These are phyloP conservation scores for Stachybotrys chlorohalonatus DNA, from an alignment of 2,329 filamentous ascomycete genomes.

Conservation along the genomic window DNA sequence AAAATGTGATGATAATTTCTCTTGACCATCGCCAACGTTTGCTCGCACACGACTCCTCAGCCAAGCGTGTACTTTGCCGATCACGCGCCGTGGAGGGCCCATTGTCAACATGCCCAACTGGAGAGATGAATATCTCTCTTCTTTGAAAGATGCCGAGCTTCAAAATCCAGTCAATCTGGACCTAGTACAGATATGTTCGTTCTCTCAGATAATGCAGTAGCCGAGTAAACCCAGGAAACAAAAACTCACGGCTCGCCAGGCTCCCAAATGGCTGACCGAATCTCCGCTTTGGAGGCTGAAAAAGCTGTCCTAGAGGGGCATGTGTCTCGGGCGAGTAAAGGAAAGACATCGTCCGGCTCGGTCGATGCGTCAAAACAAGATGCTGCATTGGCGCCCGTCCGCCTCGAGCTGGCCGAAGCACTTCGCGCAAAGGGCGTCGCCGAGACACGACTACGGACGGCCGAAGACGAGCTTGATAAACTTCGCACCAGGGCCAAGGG, in stretches of 20 bases:
- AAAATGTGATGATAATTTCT: too few relatives aligned
- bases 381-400: constrained; percentile 38
- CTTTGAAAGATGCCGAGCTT: constrained; percentile 62
- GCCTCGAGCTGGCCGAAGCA: constrained; percentile 65
- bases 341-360: constrained; percentile 8
- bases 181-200: constrained; percentile 71
- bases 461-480: constrained; percentile 54
- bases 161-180: constrained; percentile 53
- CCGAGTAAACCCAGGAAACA: constrained; percentile 1
- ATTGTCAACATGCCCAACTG: constrained; percentile 43
- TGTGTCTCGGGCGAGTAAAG: constrained; percentile 11
- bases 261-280: constrained; percentile 57
- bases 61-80: too few relatives aligned
- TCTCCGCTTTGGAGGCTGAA: constrained; percentile 53
- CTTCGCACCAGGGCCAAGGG: constrained; percentile 50
- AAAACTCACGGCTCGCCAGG: constrained; percentile 31
- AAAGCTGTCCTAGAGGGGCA: constrained; percentile 31
- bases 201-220: constrained; percentile 1
- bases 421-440: constrained; percentile 64
- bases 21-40: too few relatives aligned
- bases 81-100: too few relatives aligned
- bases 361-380: constrained; percentile 16
- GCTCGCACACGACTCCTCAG: too few relatives aligned
- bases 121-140: constrained; percentile 71
- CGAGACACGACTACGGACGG: constrained; percentile 51